phyloP scores from a whole-genome alignment of 2,329 filamentous ascomycete species.

The Sarocladium strictum region DNA sequence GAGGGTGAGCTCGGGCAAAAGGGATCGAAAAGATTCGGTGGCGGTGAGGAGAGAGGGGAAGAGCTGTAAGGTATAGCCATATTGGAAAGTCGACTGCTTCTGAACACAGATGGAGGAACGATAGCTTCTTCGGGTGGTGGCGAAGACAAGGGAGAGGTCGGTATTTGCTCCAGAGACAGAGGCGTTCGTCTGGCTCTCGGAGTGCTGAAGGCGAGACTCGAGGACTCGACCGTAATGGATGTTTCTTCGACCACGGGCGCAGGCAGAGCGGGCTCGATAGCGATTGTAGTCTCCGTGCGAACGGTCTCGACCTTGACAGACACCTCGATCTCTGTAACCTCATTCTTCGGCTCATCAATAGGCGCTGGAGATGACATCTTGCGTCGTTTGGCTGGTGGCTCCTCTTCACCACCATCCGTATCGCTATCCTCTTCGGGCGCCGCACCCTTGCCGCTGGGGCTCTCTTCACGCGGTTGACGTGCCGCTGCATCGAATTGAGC shows the following conservation, averaged over 20 bases:
- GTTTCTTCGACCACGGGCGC: background rate
- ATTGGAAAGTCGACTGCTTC: slow-evolving; percentile 16
- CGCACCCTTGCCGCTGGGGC: slow-evolving; percentile 19
- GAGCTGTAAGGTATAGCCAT: slow-evolving; percentile 30
- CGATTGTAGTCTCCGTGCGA: background rate
- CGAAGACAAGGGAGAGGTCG: slow-evolving; percentile 32
- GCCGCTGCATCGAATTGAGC: slow-evolving; percentile 55
- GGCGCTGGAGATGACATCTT: slow-evolving; percentile 20
- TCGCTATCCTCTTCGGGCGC: slow-evolving; percentile 11
- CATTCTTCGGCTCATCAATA: slow-evolving; percentile 8
- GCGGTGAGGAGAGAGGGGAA: slow-evolving; percentile 53
- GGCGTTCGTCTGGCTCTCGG: slow-evolving; percentile 11
- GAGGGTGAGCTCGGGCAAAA: slow-evolving; percentile 32
- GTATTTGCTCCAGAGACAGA: slow-evolving; percentile 16
- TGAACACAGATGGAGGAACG: slow-evolving; percentile 13
- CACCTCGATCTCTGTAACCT: background rate
- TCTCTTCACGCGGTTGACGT: slow-evolving; percentile 20
- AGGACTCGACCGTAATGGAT: background rate
- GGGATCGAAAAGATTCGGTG: slow-evolving; percentile 45
- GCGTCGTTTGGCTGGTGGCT: slow-evolving; percentile 25
- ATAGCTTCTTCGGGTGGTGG: slow-evolving; percentile 27
- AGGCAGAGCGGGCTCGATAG: background rate
- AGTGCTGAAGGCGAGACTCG: slow-evolving; percentile 11
- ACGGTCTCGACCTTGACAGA: background rate
- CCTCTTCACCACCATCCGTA: slow-evolving; percentile 16